These are phyloP conservation scores for Populus hybrid DNA, from an alignment of 441 rosid species.

Conservation along the genomic window DNA sequence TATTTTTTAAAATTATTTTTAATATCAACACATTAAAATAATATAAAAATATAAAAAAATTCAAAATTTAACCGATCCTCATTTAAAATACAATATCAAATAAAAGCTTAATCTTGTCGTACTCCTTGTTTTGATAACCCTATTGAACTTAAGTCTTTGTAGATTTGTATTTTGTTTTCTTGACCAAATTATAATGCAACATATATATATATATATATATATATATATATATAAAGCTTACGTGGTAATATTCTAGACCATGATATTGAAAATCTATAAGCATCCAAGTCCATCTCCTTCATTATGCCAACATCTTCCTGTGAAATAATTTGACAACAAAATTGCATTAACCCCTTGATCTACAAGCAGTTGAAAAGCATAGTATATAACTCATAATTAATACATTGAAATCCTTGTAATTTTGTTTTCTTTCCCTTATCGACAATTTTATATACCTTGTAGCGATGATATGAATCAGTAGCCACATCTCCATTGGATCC, in stretches of 20 bases:
- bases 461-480: conserved; percentile 44
- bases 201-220: no score
- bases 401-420: not conserved
- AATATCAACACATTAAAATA: no score
- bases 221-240: not conserved
- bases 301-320: conserved; percentile 49
- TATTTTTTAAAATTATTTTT: no score
- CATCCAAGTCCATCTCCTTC: conserved; percentile 55
- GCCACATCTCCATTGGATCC: conserved; percentile 50
- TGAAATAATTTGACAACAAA: not conserved
- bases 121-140: no score
- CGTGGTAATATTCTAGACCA: conserved; percentile 66
- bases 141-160: no score
- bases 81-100: no score
- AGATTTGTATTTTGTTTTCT: no score
- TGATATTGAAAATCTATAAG: conserved; percentile 77
- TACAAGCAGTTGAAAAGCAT: not conserved
- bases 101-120: rapidly evolving
- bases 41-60: no score
- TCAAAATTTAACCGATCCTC: no score
- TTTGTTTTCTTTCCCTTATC: not conserved
- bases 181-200: no score
- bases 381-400: not conserved
- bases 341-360: not conserved
- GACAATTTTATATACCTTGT: conserved; percentile 27